phyloP scores from a whole-genome alignment of 352 stramenopile species.

The Phytopythium litorale region DNA sequence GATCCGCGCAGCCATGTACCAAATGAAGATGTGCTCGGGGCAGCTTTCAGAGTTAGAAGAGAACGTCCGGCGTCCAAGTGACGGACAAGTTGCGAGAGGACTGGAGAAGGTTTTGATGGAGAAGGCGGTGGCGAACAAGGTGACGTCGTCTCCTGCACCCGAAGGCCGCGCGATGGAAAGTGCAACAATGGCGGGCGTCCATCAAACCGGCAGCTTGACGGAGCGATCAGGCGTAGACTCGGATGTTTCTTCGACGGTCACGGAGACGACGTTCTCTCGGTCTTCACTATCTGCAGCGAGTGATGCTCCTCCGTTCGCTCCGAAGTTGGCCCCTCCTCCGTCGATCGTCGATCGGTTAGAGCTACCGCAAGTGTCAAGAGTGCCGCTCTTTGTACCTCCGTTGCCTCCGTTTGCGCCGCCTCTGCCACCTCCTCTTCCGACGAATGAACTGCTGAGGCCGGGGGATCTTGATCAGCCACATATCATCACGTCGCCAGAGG shows the following conservation, averaged over 20 bases:
- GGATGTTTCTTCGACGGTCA: background rate
- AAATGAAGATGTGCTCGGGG: conserved; percentile 3
- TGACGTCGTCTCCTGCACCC: too few relatives aligned
- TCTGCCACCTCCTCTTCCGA: conserved; percentile 11
- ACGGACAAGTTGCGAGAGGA: background rate
- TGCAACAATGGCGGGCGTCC: background rate
- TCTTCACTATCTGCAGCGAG: background rate
- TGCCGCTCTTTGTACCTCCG: background rate
- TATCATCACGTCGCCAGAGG: background rate
- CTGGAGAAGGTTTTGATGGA: conserved; percentile 4
- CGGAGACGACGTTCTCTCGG: background rate
- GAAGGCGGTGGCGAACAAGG: too few relatives aligned
- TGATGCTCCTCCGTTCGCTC: background rate
- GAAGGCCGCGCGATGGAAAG: background rate
- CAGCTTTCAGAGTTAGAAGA: background rate
- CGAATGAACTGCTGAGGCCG: background rate
- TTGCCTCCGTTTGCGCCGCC: conserved; percentile 10
- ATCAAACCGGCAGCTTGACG: background rate
- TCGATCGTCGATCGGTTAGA: background rate
- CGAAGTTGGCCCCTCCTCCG: background rate
- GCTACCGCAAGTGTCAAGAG: background rate
- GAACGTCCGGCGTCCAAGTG: background rate
- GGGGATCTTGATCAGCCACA: background rate
- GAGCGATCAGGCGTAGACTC: background rate
- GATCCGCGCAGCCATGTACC: conserved; percentile 24